These are phyloP conservation scores for Bipolaris victoriae DNA, from an alignment of 2,329 filamentous ascomycete species.

Conservation along the genomic window DNA sequence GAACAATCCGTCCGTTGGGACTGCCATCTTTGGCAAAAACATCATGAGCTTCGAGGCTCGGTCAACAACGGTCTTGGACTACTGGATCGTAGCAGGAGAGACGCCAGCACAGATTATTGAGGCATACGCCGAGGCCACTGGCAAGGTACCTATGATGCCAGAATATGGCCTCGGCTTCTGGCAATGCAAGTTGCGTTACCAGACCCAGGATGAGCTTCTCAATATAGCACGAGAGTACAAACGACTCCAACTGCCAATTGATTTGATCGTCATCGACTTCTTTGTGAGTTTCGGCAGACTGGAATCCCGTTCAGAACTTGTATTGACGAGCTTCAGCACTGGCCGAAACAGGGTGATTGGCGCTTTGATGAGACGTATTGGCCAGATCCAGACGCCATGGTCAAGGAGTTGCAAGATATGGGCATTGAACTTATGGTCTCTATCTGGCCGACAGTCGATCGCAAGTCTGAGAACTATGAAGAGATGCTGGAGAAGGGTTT, in stretches of 20 bases:
- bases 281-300: slow-evolving; percentile 48
- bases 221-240: slow-evolving; percentile 66
- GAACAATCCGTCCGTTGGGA: slow-evolving; percentile 69
- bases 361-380: slow-evolving; percentile 68
- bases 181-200: slow-evolving; percentile 71
- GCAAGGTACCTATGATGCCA: slow-evolving; percentile 67
- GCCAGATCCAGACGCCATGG: slow-evolving; percentile 70
- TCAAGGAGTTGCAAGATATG: slow-evolving; percentile 64
- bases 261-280: slow-evolving; percentile 71
- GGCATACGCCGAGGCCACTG: slow-evolving; percentile 63
- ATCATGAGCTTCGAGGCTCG: slow-evolving; percentile 66
- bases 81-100: slow-evolving; percentile 67
- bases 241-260: slow-evolving; percentile 61
- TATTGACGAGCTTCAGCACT: slow-evolving; percentile 52
- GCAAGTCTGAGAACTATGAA: slow-evolving; percentile 62
- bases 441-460: slow-evolving; percentile 71
- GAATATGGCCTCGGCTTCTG: slow-evolving; percentile 72
- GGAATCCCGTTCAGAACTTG: background rate
- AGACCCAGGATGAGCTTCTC: slow-evolving; percentile 69
- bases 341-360: slow-evolving; percentile 71
- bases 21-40: slow-evolving; percentile 66
- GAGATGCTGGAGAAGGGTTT: slow-evolving; percentile 67
- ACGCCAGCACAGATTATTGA: slow-evolving; percentile 62
- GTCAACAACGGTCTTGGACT: slow-evolving; percentile 65
- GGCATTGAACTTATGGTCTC: slow-evolving; percentile 71